Percentiles rank a stretch among this genome's conserved stretches.
Conservation (phyloP, 371 early-diverging fungal genomes). For the Mucor racemosus region DNA sequence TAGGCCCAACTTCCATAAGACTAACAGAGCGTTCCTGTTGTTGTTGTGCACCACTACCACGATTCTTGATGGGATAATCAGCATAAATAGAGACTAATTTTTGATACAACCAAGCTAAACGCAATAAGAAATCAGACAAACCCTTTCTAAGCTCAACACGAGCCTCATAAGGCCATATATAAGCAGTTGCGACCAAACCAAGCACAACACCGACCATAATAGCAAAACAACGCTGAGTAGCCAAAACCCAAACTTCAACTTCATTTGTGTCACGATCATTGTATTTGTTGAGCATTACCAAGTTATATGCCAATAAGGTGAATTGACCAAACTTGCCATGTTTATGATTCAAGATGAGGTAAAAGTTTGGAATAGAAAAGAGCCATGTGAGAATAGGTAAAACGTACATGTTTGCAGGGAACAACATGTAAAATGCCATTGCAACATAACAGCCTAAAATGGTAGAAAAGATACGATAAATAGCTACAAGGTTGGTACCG, state of each 20-base stretch:
- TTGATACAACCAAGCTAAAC: constrained; percentile 71
- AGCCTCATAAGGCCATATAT: constrained; percentile 87
- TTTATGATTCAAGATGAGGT: constrained; percentile 67
- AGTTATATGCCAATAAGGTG: constrained; percentile 75
- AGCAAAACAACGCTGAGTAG: constrained; percentile 67
- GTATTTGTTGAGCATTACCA: constrained; percentile 78
- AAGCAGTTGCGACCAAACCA: constrained; percentile 71
- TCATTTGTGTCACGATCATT: constrained; percentile 69
- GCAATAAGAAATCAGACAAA: constrained; percentile 65
- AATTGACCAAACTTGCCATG: constrained; percentile 84
- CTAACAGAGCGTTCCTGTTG: neutral
- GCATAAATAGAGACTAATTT: constrained; percentile 70
- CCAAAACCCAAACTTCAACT: constrained; percentile 61
- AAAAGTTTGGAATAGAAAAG: constrained; percentile 75
- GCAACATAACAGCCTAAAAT: constrained; percentile 70
- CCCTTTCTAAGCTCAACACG: constrained; percentile 80
- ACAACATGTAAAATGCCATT: constrained; percentile 60
- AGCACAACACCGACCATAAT: constrained; percentile 75
- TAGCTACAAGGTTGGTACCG: constrained; percentile 74
- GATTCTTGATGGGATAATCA: constrained; percentile 33
- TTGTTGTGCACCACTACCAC: neutral
- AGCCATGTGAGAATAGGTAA: constrained; percentile 67
- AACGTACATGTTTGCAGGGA: constrained; percentile 56
- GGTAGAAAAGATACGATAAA: constrained; percentile 81
- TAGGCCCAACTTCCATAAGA: constrained; percentile 14